Evolutionary conservation across 2,329 filamentous ascomycete genomes (phyloP), one percentile per base, ranked within the genome.

Genomic region (Cercospora sesami): DNA sequence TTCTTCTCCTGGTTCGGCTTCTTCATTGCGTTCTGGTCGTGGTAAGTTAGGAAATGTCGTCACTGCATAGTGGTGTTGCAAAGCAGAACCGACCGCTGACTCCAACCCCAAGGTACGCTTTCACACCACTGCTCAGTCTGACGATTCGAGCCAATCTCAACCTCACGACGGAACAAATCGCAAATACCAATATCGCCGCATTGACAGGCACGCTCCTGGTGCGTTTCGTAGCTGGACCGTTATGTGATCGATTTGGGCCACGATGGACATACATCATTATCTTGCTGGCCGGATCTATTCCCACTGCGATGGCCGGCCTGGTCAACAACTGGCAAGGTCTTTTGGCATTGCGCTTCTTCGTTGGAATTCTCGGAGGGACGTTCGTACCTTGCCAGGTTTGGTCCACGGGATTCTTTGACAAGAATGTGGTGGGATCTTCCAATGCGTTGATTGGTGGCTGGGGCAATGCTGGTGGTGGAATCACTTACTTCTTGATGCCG

Each of bases 401-500:
- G 92, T 91, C 90, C 8, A 96, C 93, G 0, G 92, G 90, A 0
- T 96, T 96, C 83, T 96, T 93, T 77, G 93, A 97, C 81, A 95
- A 93, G 82, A 95, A 94, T 74, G 86, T 97, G 21, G 91, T 97
- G 12, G 93, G 94, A 58, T 93, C 92, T 5, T 91, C 93, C 68
- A 97, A 96, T 76, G 90, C 92, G 2, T 81, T 97, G 21, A 90
- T 92, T 1, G 93, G 89, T 51, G 93, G 93, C 12, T 90, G 91
- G 83, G 93, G 93, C 58, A 96, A 96, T 74, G 86, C 92, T 23
- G 93, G 93, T 68, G 93, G 93, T 71, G 93, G 93, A 65, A 91
- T 96, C 71, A 96, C 93, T 1, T 96, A 96, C 81, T 96, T 96
- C 78, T 86, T 94, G 73, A 96, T 97, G 93, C 93, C 93, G 2